Evolutionary conservation across 163 green algal species (phyloP).

Genomic region (Botryococcus braunii): DNA sequence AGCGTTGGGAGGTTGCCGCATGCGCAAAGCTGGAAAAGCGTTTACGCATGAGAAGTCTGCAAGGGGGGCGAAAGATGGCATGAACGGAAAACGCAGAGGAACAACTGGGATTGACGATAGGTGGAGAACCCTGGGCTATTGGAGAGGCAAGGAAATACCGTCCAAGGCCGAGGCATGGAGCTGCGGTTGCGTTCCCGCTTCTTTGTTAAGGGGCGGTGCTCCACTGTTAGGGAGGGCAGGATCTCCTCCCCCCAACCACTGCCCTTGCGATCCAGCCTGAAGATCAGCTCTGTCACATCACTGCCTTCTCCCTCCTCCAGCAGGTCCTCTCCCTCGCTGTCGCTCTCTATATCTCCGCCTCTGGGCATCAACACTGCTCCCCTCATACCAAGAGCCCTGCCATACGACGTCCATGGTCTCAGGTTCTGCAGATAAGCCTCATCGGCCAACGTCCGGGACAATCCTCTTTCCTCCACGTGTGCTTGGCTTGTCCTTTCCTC

Average conservation of each 20-base stretch:
- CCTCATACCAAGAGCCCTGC: no score
- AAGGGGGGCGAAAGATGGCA: neutral
- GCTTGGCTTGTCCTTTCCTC: no score
- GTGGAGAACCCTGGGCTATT: neutral
- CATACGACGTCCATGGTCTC: no score
- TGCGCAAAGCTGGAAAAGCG: neutral
- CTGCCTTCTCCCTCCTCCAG: neutral
- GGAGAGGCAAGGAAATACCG: no score
- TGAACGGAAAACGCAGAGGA: neutral
- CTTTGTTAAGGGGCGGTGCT: slow-evolving; percentile 31
- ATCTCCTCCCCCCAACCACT: slow-evolving; percentile 58
- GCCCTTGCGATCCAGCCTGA: slow-evolving; percentile 42
- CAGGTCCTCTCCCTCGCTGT: no score
- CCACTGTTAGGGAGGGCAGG: slow-evolving; percentile 38
- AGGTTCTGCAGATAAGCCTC: no score
- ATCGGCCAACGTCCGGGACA: no score
- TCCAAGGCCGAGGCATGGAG: slow-evolving; percentile 29
- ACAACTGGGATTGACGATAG: neutral
- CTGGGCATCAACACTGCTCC: no score
- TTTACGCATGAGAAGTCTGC: neutral
- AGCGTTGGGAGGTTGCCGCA: neutral
- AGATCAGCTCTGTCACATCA: slow-evolving; percentile 45
- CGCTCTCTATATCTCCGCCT: no score
- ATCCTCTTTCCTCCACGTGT: no score
- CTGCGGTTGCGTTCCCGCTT: slow-evolving; percentile 15